These are phyloP conservation scores for Phytophthora foliorum DNA, from an alignment of 352 stramenopile genomes.

Conservation along the genomic window DNA sequence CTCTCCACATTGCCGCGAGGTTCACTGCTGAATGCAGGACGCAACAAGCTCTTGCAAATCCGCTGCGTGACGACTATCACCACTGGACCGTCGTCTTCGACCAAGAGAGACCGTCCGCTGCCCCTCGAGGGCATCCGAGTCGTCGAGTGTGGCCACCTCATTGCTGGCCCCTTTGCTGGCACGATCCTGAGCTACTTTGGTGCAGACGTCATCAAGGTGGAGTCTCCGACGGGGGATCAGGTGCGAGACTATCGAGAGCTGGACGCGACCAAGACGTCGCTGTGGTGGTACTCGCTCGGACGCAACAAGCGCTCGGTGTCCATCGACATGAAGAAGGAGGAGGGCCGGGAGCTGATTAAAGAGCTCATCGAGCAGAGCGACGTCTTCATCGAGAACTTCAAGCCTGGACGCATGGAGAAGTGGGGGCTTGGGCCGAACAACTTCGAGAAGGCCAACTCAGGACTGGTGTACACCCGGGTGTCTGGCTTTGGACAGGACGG, in stretches of 20 bases:
- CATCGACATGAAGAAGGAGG: slow-evolving; percentile 82
- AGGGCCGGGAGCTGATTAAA: slow-evolving; percentile 70
- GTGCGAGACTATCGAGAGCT: slow-evolving; percentile 84
- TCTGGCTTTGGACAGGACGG: slow-evolving; percentile 88
- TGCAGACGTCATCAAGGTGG: slow-evolving; percentile 93
- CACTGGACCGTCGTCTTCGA: slow-evolving; percentile 18
- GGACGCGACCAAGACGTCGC: slow-evolving; percentile 76
- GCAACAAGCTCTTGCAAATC: slow-evolving; percentile 6
- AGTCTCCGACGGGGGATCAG: slow-evolving; percentile 87
- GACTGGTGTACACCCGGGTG: slow-evolving; percentile 86
- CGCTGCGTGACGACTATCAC: slow-evolving; percentile 54
- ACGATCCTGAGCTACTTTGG: slow-evolving; percentile 92
- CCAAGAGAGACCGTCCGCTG: slow-evolving; percentile 36
- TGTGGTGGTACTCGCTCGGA: slow-evolving; percentile 92
- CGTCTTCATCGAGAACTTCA: slow-evolving; percentile 92
- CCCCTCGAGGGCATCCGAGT: slow-evolving; percentile 81
- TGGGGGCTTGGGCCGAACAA: slow-evolving; percentile 83
- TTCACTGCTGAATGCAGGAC: slow-evolving; percentile 16
- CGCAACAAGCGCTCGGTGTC: slow-evolving; percentile 90
- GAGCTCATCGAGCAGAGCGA: slow-evolving; percentile 83
- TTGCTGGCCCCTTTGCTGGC: slow-evolving; percentile 82
- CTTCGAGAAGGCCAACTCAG: slow-evolving; percentile 81
- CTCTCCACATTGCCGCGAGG: slow-evolving; percentile 11
- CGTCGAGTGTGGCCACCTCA: slow-evolving; percentile 84
- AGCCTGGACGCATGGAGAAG: slow-evolving; percentile 88